Conservation (phyloP, 495 filamentous ascomycete genomes). For the Amniculicola lignicola region DNA sequence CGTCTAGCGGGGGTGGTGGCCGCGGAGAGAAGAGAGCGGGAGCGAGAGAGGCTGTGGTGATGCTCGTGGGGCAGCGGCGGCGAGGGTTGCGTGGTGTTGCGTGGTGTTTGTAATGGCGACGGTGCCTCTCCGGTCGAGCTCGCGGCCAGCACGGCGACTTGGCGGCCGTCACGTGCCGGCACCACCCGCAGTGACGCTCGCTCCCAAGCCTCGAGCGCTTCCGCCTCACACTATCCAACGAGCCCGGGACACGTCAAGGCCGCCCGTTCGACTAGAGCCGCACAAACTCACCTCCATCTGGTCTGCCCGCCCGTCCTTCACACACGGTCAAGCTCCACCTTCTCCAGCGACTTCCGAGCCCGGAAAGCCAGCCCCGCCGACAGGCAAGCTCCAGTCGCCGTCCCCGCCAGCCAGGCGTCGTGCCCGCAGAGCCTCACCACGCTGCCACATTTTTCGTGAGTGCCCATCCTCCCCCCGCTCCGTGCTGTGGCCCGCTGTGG, state of each 20-base stretch:
- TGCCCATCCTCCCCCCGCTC: no score
- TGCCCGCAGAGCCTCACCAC: no score
- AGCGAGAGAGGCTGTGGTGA: background rate
- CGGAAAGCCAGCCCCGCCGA: background rate
- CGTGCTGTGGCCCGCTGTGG: no score
- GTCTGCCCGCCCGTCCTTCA: background rate
- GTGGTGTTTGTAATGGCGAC: slow-evolving; percentile 24
- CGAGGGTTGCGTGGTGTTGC: background rate
- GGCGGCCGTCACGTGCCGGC: slow-evolving; percentile 9
- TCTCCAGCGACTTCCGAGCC: background rate
- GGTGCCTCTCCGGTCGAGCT: slow-evolving; percentile 2
- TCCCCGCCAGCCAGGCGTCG: slow-evolving; percentile 15
- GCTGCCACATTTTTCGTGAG: no score
- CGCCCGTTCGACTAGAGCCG: background rate
- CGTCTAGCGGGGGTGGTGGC: background rate
- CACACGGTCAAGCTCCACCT: background rate
- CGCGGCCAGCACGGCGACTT: slow-evolving; percentile 6
- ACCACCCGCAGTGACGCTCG: background rate
- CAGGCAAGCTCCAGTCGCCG: background rate
- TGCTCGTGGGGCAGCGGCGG: background rate
- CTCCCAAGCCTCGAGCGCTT: background rate
- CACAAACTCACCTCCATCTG: background rate
- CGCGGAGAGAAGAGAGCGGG: background rate
- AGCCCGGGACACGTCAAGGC: slow-evolving; percentile 26
- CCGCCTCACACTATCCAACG: slow-evolving; percentile 21